Evolutionary conservation across 768 basidiomycete genomes (phyloP), one percentile per base, ranked within the genome.

Genomic region (Terana coerulea): DNA sequence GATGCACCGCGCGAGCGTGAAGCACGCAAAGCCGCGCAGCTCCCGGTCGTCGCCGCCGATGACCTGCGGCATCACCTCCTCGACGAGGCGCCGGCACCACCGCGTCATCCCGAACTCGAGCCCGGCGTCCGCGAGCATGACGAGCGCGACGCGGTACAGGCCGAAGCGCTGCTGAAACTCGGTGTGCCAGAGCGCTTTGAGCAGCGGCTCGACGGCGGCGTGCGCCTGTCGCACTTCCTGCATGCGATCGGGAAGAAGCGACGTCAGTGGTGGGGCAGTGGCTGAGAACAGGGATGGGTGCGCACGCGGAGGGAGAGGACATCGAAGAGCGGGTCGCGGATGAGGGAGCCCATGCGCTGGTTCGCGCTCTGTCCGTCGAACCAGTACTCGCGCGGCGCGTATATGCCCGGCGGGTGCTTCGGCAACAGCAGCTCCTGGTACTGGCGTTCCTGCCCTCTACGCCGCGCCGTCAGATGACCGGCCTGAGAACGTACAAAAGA

Each of bases 51-150:
- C 75, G 4, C 87, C 90, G 90, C 80, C 36, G 34, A 47, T 50
- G 12, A 49, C 7, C 71, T 92, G 91, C 19, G 91, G 91, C 74
- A 92, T 78, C 40, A 91, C 80, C 53, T 88, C 89, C 42, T 90
- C 84, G 40, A 94, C 59, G 44, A 91, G 75, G 51, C 74, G 75
- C 56, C 70, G 73, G 51, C 81, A 83, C 53, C 80, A 76, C 59
- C 79, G 78, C 12, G 84, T 77, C 78, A 91, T 81, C 14, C 83
- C 85, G 61, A 88, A 86, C 59, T 91, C 88, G 17, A 92, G 68
- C 7, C 83, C 81, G 54, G 89, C 68, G 59, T 94, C 91, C 1
- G 91, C 91, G 17, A 93, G 76, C 28, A 91, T 64, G 53, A 87
- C 75, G 28, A 87, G 75, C 0, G 80, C 84, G 3, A 81, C 79